Conservation (phyloP, 306 rosid genomes). For the Lagenaria siceraria region DNA sequence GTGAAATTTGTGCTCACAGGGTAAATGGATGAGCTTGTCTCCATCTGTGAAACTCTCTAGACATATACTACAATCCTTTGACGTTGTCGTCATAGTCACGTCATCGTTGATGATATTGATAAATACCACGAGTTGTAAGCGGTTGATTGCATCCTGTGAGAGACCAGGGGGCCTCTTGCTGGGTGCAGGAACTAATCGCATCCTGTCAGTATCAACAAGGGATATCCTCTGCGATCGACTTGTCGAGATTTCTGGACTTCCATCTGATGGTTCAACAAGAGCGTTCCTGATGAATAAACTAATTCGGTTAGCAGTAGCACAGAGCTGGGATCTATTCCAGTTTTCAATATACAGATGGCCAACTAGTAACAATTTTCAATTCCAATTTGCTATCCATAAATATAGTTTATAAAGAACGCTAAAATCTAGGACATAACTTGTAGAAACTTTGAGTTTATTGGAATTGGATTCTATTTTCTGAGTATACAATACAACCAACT, state of each 20-base stretch:
- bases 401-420: not conserved
- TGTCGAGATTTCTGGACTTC: slow-evolving; percentile 16
- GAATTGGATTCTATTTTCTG: not conserved
- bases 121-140: slow-evolving; percentile 41
- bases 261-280: slow-evolving; percentile 5
- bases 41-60: slow-evolving; percentile 58
- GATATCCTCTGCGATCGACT: slow-evolving; percentile 15
- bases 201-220: slow-evolving; percentile 27
- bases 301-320: not conserved
- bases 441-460: not conserved
- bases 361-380: not conserved
- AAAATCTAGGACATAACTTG: not conserved
- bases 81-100: slow-evolving; percentile 13
- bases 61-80: slow-evolving; percentile 73
- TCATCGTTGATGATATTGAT: slow-evolving; percentile 9
- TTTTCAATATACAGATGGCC: not conserved
- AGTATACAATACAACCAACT: not conserved
- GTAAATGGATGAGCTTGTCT: slow-evolving; percentile 47
- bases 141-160: slow-evolving; percentile 46
- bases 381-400: not conserved
- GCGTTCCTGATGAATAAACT: not conserved
- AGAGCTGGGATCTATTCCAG: not conserved
- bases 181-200: slow-evolving; percentile 24
- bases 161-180: slow-evolving; percentile 64
- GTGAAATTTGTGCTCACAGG: slow-evolving; percentile 74